Base-by-base conservation (phyloP, 345 rosid genomes). In the Firmiana major region DNA sequence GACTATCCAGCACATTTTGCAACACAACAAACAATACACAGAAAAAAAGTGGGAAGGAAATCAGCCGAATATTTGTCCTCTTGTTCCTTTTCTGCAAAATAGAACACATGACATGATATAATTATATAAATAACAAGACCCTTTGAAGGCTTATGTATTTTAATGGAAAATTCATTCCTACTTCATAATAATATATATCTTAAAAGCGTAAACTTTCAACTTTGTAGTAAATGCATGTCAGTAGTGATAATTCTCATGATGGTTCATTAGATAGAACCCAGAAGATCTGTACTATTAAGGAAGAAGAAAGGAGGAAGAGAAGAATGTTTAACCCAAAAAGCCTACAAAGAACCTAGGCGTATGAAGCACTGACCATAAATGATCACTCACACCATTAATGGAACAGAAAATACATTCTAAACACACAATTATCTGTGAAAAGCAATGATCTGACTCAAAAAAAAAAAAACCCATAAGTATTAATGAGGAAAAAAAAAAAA, bases 1-100 rank as follows among this genome's bases (percentile, higher is more conserved):
- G 81, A 59, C 79, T 26, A 74, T 93, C 86, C 1, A 93, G 38
- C 72, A 92, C 1, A 9, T 4, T 36, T 84, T 93, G 99, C 66
- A 88, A 38, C n/a, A 83, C 9, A 16, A 84, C 78, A 2, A 95
- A 85, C 38, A 92, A 82, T 22, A 92, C 6, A 60, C 96, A 93
- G 67, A 95, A 91, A 72, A 88, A 9, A 7, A 95, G 42, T 36
- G 99, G 99, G 81, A 88, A 90, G 53, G 78, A 78, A 76, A 95
- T 85, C 75, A 95, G 93, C 67, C 94, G 81, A 79, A 90, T 79
- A 77, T 89, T 95, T 40, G 94, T 85, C 86, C 76, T 70, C 49
- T 78, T 77, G 77, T 93, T 91, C 51, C 97, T 88, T 86, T 86
- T 95, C 99, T 93, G 78, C 55, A 77, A 63, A 22, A 57, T 17